These are phyloP conservation scores for Myriosclerotinia scirpicola DNA, from an alignment of 2,329 filamentous ascomycete species.

Conservation along the genomic window DNA sequence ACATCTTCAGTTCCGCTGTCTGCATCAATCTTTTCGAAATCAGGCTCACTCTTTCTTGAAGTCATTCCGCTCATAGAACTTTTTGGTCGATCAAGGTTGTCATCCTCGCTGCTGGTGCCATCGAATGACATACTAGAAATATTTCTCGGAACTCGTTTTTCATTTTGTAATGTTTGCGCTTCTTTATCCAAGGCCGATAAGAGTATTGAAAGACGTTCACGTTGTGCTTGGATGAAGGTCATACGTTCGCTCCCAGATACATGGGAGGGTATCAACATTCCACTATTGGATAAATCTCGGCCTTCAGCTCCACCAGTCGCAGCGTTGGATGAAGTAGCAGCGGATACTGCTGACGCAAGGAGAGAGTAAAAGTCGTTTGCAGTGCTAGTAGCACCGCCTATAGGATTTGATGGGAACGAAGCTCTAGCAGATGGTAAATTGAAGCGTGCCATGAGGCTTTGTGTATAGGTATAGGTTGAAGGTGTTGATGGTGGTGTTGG, in stretches of 20 bases:
- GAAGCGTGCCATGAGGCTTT: constrained; percentile 81
- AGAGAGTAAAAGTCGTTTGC: constrained; percentile 73
- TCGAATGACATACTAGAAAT: constrained; percentile 35
- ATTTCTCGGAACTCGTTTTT: constrained; percentile 35
- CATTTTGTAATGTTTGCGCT: constrained; percentile 58
- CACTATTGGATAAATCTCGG: constrained; percentile 54
- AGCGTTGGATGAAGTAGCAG: constrained; percentile 42
- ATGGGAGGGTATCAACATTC: constrained; percentile 68
- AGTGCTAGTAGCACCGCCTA: constrained; percentile 45
- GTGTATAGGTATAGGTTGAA: constrained; percentile 63
- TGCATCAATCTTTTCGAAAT: constrained; percentile 86
- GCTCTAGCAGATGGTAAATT: constrained; percentile 72
- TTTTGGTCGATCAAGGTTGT: constrained; percentile 34
- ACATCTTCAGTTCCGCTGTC: constrained; percentile 64
- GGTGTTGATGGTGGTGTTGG: constrained; percentile 48
- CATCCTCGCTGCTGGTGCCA: constrained; percentile 38
- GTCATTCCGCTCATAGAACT: constrained; percentile 56
- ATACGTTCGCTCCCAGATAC: constrained; percentile 68
- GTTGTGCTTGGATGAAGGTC: constrained; percentile 74
- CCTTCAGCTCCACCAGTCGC: constrained; percentile 37
- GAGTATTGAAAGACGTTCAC: constrained; percentile 72
- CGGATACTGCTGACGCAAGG: constrained; percentile 69
- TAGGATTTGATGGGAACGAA: constrained; percentile 42
- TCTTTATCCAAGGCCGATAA: constrained; percentile 78
- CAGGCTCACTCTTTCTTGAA: constrained; percentile 81